Base-by-base conservation (phyloP, 257 asterid species). In the Marsdenia floribunda region DNA sequence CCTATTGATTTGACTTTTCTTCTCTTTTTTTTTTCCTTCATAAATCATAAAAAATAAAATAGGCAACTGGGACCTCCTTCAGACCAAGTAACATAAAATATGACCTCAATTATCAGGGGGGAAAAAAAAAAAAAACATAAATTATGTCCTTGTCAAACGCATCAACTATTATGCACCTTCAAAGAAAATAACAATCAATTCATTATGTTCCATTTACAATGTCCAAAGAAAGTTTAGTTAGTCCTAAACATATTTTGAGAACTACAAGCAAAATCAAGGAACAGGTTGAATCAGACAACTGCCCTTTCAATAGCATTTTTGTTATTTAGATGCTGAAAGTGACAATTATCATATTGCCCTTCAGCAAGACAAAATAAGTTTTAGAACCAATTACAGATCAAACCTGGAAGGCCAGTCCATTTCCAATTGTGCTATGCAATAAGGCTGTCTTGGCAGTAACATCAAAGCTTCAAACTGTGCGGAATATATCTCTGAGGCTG, bases 321-420 rank as follows among this genome's bases (percentile, higher is more conserved):
- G 49, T 54, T 55, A 2, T 33, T 64, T 64, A 52, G 22, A 65
- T 65, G 73, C n/a, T 35, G 22, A n/a, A 53, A 50, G 58, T 50
- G 57, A 15, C 38, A 54, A 52, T 29, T 8, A n/a, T 40, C 38
- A 18, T 21, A 40, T 49, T 37, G 22, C 76, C 71, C 6, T 50
- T 47, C 72, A 71, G 67, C 58, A 73, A 18, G 21, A 78, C 3
- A 4, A 26, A 67, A 24, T 38, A 14, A 53, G 70, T 15, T 19
- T 57, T 10, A 24, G 42, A 21, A 52, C 47, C 42, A 59, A 49
- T 33, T 18, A 52, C 58, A 67, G 71, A 73, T n/a, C 77, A 50
- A 78, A 73, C 55, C 78, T 78, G 77, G 46, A 78, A 66, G 22
- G 33, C 14, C 19, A 26, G 70, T 68, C 63, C 26, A 16, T 78